Evolutionary conservation across 2,329 filamentous ascomycete genomes (phyloP).

Genomic region (Claviceps spartinae): DNA sequence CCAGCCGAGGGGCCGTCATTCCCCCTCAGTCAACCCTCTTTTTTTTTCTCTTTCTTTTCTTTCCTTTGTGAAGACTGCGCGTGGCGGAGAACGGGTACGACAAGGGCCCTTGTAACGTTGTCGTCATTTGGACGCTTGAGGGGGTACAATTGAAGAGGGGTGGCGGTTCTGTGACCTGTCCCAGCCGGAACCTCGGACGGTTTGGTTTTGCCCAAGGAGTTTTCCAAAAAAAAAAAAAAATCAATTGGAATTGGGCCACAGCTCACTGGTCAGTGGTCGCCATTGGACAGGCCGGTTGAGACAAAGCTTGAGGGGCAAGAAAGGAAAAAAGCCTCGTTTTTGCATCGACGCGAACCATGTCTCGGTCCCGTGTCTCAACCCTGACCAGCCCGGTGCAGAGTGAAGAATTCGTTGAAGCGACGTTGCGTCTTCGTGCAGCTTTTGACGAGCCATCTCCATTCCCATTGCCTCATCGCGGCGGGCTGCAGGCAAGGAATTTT

Average conservation of each 20-base stretch:
- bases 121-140: conserved; percentile 4
- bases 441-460: not conserved
- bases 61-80: not conserved
- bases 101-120: conserved; percentile 3
- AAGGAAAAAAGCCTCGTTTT: not conserved
- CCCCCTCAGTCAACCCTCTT: not conserved
- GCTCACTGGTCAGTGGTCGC: not conserved
- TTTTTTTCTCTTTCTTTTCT: not conserved
- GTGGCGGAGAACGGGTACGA: conserved; percentile 4
- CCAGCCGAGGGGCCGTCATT: not conserved
- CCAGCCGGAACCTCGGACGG: not conserved
- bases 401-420: not conserved
- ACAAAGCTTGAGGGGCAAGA: not conserved
- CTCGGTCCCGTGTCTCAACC: no score
- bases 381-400: no score
- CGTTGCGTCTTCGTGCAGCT: not conserved
- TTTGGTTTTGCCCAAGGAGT: not conserved
- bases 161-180: not conserved
- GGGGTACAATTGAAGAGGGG: not conserved
- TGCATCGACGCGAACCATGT: not conserved
- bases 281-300: not conserved
- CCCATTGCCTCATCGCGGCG: not conserved
- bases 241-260: not conserved
- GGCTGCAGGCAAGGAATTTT: not conserved
- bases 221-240: not conserved